Conservation (phyloP, 257 asterid genomes). For the Anisodus tanguticus region DNA sequence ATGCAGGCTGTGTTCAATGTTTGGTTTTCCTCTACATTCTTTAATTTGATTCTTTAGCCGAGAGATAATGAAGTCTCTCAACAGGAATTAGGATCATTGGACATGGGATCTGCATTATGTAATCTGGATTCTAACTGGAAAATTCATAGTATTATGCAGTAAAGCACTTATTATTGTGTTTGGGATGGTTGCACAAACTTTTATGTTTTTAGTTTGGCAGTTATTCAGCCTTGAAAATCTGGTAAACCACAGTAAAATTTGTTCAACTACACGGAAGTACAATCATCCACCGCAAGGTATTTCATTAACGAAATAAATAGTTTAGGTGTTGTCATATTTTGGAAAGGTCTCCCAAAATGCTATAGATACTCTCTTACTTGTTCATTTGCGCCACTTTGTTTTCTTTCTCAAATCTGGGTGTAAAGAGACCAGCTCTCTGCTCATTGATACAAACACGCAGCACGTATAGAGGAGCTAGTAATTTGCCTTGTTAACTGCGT, state of each 20-base stretch:
- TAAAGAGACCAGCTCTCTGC: neutral
- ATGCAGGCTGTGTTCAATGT: neutral
- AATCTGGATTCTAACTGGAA: conserved; percentile 8
- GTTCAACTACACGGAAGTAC: neutral
- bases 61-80: conserved; percentile 17
- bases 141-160: neutral
- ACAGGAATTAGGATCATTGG: neutral
- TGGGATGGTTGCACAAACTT: neutral
- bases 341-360: neutral
- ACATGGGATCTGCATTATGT: conserved; percentile 1
- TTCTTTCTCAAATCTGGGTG: neutral
- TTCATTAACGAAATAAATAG: neutral
- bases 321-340: neutral
- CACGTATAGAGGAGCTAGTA: neutral
- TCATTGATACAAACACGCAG: neutral
- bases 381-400: neutral
- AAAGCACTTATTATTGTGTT: neutral
- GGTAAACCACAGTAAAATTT: neutral
- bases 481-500: neutral
- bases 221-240: neutral
- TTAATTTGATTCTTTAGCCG: conserved; percentile 2
- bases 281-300: neutral
- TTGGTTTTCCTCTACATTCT: neutral
- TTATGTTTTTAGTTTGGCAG: neutral
- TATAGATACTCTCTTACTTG: neutral